Base-by-base conservation (phyloP, 768 basidiomycete genomes). In the Tulasnella sp. region DNA sequence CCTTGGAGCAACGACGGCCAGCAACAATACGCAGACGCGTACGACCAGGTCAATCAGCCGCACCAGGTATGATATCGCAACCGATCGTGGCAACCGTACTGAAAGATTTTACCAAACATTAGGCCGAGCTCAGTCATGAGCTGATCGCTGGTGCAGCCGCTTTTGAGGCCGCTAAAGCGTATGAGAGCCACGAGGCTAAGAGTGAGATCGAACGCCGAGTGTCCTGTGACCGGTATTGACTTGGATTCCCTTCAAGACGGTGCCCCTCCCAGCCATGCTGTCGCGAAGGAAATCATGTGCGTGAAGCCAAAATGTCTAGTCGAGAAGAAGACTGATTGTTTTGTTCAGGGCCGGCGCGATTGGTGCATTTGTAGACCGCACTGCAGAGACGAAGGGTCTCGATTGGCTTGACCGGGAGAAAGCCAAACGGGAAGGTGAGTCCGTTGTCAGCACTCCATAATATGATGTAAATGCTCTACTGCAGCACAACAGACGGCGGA, bases 371-470 rank as follows among this genome's bases (percentile, higher is more conserved):
- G 54, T 59, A 12, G 58, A 59, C 32, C 49, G 58, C 23, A 17
- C 7, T 9, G 58, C 43, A 34, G 58, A 59, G 58, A 53, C 58
- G 14, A 49, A 39, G 40, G 58, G 58, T 17, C 39, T 56, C 21
- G 58, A 59, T 31, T 32, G 9, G 21, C 14, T 58, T 40, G 57
- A 58, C 27, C 43, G 32, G 49, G 59, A 21, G 58, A 59, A 39
- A 56, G 55, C 27, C 36, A 59, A 37, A 52, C 62, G 17, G 57
- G 42, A 23, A 41, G 57, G 58, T 63, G 57, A 31, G 60, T 27
- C 1, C 21, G 2, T 21, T 1, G 19, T 0, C 12, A 17, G 14
- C 27, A 15, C 9, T 48, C 8, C 7, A 48, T 31, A n/a, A n/a
- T n/a, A n/a, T n/a, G n/a, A n/a, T n/a, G n/a, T n/a, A n/a, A n/a